A percentile compares a stretch with the other conserved stretches of the same genome.
phyloP scores from a whole-genome alignment of 108 stramenopile species.

The Pseudonitzschia delicatissima region DNA sequence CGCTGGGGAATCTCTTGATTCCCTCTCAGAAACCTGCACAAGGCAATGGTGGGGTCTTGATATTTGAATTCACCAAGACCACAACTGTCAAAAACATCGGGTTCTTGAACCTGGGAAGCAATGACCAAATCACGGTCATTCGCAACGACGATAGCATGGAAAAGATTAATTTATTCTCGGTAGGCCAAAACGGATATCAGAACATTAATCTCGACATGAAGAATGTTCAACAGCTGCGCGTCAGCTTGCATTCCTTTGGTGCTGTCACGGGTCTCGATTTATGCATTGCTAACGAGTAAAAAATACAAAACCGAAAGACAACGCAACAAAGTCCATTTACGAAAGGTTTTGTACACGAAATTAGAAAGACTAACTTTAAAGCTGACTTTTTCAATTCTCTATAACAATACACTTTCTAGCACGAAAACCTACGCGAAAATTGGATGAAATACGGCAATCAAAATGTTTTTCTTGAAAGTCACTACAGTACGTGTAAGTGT shows the following conservation, averaged over 20 bases:
- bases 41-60: conserved; percentile 13
- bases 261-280: conserved; percentile 22
- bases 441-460: too few relatives aligned
- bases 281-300: neutral
- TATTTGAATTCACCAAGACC: conserved; percentile 14
- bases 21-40: neutral
- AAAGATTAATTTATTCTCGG: conserved; percentile 8
- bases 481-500: too few relatives aligned
- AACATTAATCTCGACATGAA: conserved; percentile 11
- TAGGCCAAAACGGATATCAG: conserved; percentile 17
- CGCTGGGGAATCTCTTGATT: conserved; percentile 6
- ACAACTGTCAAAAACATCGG: conserved; percentile 14
- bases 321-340: too few relatives aligned
- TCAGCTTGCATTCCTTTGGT: conserved; percentile 20
- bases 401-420: neutral
- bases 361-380: neutral
- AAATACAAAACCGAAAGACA: too few relatives aligned
- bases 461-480: too few relatives aligned
- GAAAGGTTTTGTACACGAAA: too few relatives aligned
- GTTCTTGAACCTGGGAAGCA: conserved; percentile 12
- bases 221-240: conserved; percentile 7
- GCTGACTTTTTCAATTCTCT: neutral
- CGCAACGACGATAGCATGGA: conserved; percentile 9
- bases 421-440: too few relatives aligned
- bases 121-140: conserved; percentile 6